phyloP scores from a whole-genome alignment of 352 stramenopile genomes.

The Phytopythium mirpurense region DNA sequence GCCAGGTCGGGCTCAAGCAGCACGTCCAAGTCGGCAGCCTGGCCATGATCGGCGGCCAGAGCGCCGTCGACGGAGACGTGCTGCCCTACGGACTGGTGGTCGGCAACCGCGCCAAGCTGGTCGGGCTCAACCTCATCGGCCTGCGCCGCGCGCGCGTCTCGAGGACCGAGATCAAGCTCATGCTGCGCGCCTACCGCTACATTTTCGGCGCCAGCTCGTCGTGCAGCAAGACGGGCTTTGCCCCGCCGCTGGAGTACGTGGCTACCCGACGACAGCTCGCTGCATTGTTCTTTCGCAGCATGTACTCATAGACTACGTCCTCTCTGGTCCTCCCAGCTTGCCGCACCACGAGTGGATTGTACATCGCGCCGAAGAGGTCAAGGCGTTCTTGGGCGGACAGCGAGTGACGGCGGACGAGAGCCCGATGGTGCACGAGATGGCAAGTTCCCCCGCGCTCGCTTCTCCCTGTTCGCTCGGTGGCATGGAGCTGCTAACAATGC shows the following conservation, averaged over 20 bases:
- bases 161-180: slow-evolving; percentile 62
- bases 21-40: slow-evolving; percentile 60
- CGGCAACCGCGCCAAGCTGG: slow-evolving; percentile 74
- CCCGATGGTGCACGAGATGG: slow-evolving; percentile 56
- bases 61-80: slow-evolving; percentile 77
- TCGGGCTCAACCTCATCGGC: slow-evolving; percentile 70
- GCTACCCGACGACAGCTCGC: neutral
- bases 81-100: slow-evolving; percentile 71
- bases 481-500: too few relatives aligned
- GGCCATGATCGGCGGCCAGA: slow-evolving; percentile 77
- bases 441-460: slow-evolving; percentile 14
- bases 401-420: slow-evolving; percentile 27
- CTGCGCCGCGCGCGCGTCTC: slow-evolving; percentile 59
- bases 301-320: too few relatives aligned
- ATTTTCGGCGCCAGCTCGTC: slow-evolving; percentile 49
- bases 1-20: slow-evolving; percentile 77
- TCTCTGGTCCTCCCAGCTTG: slow-evolving; percentile 49
- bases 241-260: slow-evolving; percentile 62
- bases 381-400: slow-evolving; percentile 38
- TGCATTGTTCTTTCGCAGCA: too few relatives aligned
- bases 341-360: slow-evolving; percentile 42
- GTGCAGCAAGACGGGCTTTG: slow-evolving; percentile 61
- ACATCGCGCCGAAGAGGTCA: slow-evolving; percentile 47
- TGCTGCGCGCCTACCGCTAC: slow-evolving; percentile 75
- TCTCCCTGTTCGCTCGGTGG: too few relatives aligned